Evolutionary conservation across 495 filamentous ascomycete species (phyloP), one percentile per base, ranked within the genome.

Genomic region (Penicillium cosmopolitanum): DNA sequence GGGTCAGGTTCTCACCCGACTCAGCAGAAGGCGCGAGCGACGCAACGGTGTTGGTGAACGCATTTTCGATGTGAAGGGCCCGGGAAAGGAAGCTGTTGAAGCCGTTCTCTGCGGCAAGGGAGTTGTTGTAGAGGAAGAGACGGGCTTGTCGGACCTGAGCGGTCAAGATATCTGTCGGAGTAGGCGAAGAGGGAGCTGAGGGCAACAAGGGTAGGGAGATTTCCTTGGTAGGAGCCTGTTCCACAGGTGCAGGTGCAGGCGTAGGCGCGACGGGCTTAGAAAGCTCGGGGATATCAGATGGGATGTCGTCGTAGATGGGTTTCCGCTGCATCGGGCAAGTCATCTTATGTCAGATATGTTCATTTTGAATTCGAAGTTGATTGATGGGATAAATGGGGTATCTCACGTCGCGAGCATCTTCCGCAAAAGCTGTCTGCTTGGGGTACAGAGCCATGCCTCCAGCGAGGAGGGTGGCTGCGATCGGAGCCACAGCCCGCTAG

Each of bases 121-220:
- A 85, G 68, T 94, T 85, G 7, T 75, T 66, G 82, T 97, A 88
- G 42, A 96, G 75, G 80, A 89, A 90, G 40, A 96, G 81, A n/a
- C 95, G 90, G 48, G 81, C 89, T 62, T 80, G 82, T 57, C 88
- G 82, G 72, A 98, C 87, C 71, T 97, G 86, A n/a, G 78, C 80
- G 47, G 94, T 92, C 40, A 98, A 84, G 56, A 93, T 89, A 72
- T 96, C 94, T 51, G 95, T 97, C 15, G 91, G 94, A 12, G 94
- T 92, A 15, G 91, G 90, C 53, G 80, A 79, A 59, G 79, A 77
- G 16, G 77, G 66, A 36, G 72, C 44, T 31, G 66, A 56, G 48
- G 69, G 57, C 59, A 58, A 62, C 50, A 65, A 55, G 6, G 57
- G 68, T 53, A 66, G 66, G 54, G 55, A 64, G 46, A 57, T 51